Conservation (phyloP, 2,329 filamentous ascomycete species). For the Mycosphaerella arachidis region DNA sequence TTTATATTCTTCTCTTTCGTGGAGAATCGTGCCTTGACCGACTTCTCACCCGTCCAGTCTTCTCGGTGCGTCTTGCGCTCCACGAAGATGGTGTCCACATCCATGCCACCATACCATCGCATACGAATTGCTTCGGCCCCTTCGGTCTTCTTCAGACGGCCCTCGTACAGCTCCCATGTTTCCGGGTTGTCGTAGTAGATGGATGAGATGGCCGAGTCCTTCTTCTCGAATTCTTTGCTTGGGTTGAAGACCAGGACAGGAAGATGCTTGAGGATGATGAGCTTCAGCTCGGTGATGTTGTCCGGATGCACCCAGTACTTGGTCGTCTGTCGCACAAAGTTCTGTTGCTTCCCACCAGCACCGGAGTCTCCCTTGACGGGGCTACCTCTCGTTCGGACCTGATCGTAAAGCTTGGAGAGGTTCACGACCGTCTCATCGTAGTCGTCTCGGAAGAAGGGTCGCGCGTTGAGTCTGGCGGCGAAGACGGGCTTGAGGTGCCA, state of each 20-base stretch:
- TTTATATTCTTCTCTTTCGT: constrained; percentile 98
- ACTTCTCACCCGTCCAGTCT: constrained; percentile 99
- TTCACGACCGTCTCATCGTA: constrained; percentile 95
- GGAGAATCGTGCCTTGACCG: constrained; percentile 92
- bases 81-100: constrained; percentile 89
- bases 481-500: constrained; percentile 97
- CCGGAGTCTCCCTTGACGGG: constrained; percentile 87
- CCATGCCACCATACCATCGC: constrained; percentile 97
- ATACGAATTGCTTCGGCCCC: constrained; percentile 94
- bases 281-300: constrained; percentile 96
- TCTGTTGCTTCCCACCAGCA: constrained; percentile 87
- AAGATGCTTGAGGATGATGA: constrained; percentile 95
- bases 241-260: constrained; percentile 96
- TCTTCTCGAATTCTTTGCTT: constrained; percentile 88
- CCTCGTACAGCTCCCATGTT: constrained; percentile 89
- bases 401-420: constrained; percentile 89
- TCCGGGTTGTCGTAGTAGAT: constrained; percentile 98
- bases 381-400: constrained; percentile 87
- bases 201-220: constrained; percentile 92
- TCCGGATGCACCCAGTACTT: constrained; percentile 99
- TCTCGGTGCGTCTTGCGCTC: constrained; percentile 97
- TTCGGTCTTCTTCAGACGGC: constrained; percentile 94
- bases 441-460: constrained; percentile 98
- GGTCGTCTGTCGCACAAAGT: constrained; percentile 93
- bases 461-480: constrained; percentile 86